These are phyloP conservation scores for Middelhovenomyces tepae DNA, from an alignment of 805 yeast genomes.

Conservation along the genomic window DNA sequence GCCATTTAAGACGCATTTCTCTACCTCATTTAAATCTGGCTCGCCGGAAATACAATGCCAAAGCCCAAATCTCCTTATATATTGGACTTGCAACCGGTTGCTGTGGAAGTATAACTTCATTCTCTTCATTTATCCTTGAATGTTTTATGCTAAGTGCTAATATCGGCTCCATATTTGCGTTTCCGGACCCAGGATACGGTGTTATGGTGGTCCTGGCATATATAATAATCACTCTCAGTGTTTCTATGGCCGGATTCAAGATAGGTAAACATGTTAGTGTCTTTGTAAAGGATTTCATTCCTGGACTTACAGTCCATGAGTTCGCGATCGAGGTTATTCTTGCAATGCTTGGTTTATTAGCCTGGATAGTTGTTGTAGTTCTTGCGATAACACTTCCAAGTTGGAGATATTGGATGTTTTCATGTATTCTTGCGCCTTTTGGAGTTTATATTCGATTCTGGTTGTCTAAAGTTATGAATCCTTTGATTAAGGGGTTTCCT, in stretches of 20 bases:
- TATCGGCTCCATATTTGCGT: slow-evolving; percentile 26
- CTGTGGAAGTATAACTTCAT: slow-evolving; percentile 78
- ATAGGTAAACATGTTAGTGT: slow-evolving; percentile 47
- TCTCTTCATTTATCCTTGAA: slow-evolving; percentile 56
- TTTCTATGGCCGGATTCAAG: slow-evolving; percentile 50
- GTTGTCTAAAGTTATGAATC: slow-evolving; percentile 43
- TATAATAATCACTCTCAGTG: slow-evolving; percentile 45
- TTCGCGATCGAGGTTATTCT: slow-evolving; percentile 18
- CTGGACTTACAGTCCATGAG: slow-evolving; percentile 23
- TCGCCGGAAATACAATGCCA: slow-evolving; percentile 17
- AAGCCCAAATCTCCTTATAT: slow-evolving; percentile 41
- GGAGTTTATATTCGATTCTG: slow-evolving; percentile 56
- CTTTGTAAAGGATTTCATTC: slow-evolving; percentile 28
- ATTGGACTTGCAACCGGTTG: slow-evolving; percentile 66
- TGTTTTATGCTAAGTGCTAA: slow-evolving; percentile 43
- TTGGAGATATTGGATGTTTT: slow-evolving; percentile 66
- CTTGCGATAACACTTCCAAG: slow-evolving; percentile 27
- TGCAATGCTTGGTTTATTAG: slow-evolving; percentile 25
- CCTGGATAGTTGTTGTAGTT: slow-evolving; percentile 34
- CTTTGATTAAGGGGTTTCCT: slow-evolving; percentile 46
- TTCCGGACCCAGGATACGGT: slow-evolving; percentile 67
- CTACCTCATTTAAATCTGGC: too few relatives aligned
- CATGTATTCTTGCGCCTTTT: slow-evolving; percentile 59
- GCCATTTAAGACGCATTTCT: too few relatives aligned
- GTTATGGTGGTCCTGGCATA: slow-evolving; percentile 68